These are phyloP conservation scores for Pascua guehoae DNA, from an alignment of 1,284 basidiomycete species.

Conservation along the genomic window DNA sequence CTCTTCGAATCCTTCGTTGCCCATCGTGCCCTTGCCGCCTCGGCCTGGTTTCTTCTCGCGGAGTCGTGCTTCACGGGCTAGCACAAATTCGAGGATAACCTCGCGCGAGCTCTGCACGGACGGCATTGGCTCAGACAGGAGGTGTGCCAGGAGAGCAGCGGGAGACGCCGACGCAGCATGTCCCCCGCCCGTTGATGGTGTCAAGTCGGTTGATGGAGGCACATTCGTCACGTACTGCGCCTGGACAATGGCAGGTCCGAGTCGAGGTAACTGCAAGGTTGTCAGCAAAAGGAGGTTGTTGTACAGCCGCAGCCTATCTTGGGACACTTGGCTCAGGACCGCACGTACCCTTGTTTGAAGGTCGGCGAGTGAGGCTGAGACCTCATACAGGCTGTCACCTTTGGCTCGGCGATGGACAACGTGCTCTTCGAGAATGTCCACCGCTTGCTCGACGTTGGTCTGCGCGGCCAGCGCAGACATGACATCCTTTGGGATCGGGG, in stretches of 20 bases:
- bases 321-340: neutral
- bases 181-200: conserved; percentile 35
- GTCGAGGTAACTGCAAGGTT: conserved; percentile 23
- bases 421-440: conserved; percentile 42
- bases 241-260: conserved; percentile 35
- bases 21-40: conserved; percentile 46
- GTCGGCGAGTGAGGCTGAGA: conserved; percentile 35
- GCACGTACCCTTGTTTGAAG: conserved; percentile 37
- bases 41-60: conserved; percentile 36
- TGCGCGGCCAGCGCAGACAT: conserved; percentile 8
- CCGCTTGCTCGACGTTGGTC: conserved; percentile 13
- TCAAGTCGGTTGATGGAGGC: conserved; percentile 42
- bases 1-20: conserved; percentile 42
- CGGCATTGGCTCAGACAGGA: conserved; percentile 34
- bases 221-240: conserved; percentile 45
- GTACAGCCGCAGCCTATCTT: too few species aligned
- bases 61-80: conserved; percentile 37
- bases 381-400: conserved; percentile 43
- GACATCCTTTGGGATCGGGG: conserved; percentile 8
- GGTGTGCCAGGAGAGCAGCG: conserved; percentile 32
- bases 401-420: conserved; percentile 37
- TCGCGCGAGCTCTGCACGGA: conserved; percentile 42
- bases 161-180: conserved; percentile 37
- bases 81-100: conserved; percentile 46
- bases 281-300: neutral